Base-by-base conservation (phyloP, 179 eudicot genomes). In the Beta macrorhiza region DNA sequence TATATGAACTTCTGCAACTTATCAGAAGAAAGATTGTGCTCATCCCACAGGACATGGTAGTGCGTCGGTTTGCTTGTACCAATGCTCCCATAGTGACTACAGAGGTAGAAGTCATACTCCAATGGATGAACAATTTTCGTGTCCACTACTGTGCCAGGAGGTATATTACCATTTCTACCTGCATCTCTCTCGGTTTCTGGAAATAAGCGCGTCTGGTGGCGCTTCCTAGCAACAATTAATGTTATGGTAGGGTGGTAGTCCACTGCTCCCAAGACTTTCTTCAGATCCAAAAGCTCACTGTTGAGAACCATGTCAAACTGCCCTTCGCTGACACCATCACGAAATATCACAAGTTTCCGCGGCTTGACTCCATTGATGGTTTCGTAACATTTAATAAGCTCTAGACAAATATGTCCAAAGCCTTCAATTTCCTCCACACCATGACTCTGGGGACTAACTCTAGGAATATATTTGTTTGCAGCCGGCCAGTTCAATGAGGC, bases 51-150 rank as follows among this genome's bases (percentile, higher is more conserved):
- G 16, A 87, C 88, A 81, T 88, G 83, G 79, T 93, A 93, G 80
- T 90, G 93, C 0, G 97, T 91, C 0, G 93, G 88, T 83, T 90
- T 93, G 81, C 92, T 93, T 0, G 97, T 93, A 55, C 97, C 97
- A 20, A 93, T 71, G 17, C 87, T 72, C 29, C 97, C 97, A 65
- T 85, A 83, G 76, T 91, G 93, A 82, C 93, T 90, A 87, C 87
- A 81, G 4, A 90, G 86, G 79, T 90, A 91, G 80, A 93, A 93
- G 62, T 93, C 97, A 70, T 88, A 91, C 82, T 89, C 87, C 68
- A 61, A 77, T 1, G 92, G 92, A 56, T 89, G 92, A 47, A 90
- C 88, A 29, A 93, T 85, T 14, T 63, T 68, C 0, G 78, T 84
- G 79, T 93, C 95, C 65, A 93, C 97, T 6, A 91, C 95, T 5